A percentile compares a stretch with the other conserved stretches of the same genome.
Conservation (phyloP, 2,329 filamentous ascomycete genomes). For the Xylariales sp. region DNA sequence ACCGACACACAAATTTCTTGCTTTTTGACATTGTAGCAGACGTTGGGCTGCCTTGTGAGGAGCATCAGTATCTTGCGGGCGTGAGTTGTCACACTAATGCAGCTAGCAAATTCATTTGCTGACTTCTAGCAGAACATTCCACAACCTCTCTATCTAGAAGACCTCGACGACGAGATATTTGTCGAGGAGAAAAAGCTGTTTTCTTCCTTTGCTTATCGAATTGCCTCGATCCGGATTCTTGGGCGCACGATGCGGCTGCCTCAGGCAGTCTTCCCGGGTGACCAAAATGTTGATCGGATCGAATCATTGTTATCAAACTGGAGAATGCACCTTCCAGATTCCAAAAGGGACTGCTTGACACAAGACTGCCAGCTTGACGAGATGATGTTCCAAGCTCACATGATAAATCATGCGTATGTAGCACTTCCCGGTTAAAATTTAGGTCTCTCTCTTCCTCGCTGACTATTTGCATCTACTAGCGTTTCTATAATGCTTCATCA, state of each 20-base stretch:
- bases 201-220: slow-evolving; percentile 81
- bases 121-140: slow-evolving; percentile 45
- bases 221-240: slow-evolving; percentile 75
- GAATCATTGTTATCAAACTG: slow-evolving; percentile 63
- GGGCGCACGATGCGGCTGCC: slow-evolving; percentile 66
- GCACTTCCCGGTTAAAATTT: no score
- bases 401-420: slow-evolving; percentile 61
- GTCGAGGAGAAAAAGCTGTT: slow-evolving; percentile 65
- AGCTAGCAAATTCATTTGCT: neutral
- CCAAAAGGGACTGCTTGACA: slow-evolving; percentile 66
- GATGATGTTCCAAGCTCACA: slow-evolving; percentile 87
- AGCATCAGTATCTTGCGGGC: slow-evolving; percentile 62
- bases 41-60: slow-evolving; percentile 76
- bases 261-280: slow-evolving; percentile 46
- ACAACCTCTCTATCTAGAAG: slow-evolving; percentile 58
- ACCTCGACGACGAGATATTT: slow-evolving; percentile 76
- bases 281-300: slow-evolving; percentile 47
- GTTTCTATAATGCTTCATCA: slow-evolving; percentile 74
- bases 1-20: slow-evolving; percentile 65
- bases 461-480: slow-evolving; percentile 19
- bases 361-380: slow-evolving; percentile 73
- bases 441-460: neutral
- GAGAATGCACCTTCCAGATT: slow-evolving; percentile 71
- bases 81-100: slow-evolving; percentile 34
- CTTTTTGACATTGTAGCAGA: slow-evolving; percentile 63